Evolutionary conservation across 2,329 filamentous ascomycete species (phyloP), one percentile per base, ranked within the genome.

Genomic region (Triangularia setosa): DNA sequence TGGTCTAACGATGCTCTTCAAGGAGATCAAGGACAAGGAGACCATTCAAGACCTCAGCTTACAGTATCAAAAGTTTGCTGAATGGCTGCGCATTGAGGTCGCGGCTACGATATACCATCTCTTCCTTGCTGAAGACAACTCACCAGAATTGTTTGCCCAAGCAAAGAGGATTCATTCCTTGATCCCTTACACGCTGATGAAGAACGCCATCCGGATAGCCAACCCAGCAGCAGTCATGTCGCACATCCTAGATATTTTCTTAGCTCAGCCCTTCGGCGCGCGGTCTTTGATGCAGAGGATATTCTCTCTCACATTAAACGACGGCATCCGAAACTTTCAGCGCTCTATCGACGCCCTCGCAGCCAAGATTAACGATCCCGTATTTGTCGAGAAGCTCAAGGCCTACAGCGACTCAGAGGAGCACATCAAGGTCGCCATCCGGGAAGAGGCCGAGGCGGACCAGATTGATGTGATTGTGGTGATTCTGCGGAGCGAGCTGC

Each of bases 171-270:
- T 98, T 60, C 95, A 99, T 75, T 97, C 93, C 0, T 84, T 98
- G 63, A 90, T 99, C 54, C 95, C 95, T 0, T 99, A 99, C 74
- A 90, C 89, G 0, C 82, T 97, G 58, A 83, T 99, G 75, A 99
- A 99, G 80, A 97, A 98, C 74, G 92, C 97, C 56, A 98, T 99
- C 72, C 88, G 94, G 63, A 92, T 98, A 70, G 93, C 95, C 23
- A 99, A 99, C 71, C 95, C 95, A 2, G 94, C 94, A 0, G 92
- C 93, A 5, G 95, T 99, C 69, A 98, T 99, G 94, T 91, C 90
- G n/a, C 90, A 90, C 21, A 89, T 98, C 54, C 83, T 99, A 23
- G 95, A 99, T 75, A 85, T 99, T 55, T 99, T 99, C 80, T 84
- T 98, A 65, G 94, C 95, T 7, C 95, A 98, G 71, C 95, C 95